Base-by-base conservation (phyloP, 2,329 filamentous ascomycete genomes). In the Helicocarpus griseus region DNA sequence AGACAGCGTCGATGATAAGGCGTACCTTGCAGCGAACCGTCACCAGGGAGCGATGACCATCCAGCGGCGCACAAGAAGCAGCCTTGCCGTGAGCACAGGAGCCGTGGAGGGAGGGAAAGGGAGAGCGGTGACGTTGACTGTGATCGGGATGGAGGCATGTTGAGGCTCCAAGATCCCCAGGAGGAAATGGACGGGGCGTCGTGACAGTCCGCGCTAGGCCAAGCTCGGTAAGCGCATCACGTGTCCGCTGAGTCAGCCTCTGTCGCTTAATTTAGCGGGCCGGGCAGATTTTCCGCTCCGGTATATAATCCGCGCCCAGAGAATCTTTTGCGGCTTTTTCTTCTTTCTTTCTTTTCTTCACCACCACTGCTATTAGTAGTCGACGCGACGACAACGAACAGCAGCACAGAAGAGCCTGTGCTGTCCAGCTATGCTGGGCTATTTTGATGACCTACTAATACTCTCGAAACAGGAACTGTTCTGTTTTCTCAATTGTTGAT, bases 261-360 rank as follows among this genome's bases (percentile, higher is more conserved):
- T 22, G 45, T 55, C 53, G 53, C 53, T 53, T 51, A 55, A 51
- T 50, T 36, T 54, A 51, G 51, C 51, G 38, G 33, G 19, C 38
- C 17, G 4, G n/a, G 40, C 1, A n/a, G 47, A 43, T 53, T 53
- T 53, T 45, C 38, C 35, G 39, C 2, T 29, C 36, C 29, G 29
- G 22, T 50, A 44, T 50, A 35, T 44, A 49, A 45, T 14, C 28
- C 36, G 29, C 46, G n/a, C 49, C 49, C 49, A 26, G 40, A 35
- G 14, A 28, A 44, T 19, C 19, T 29, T 24, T 24, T n/a, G n/a
- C n/a, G n/a, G n/a, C n/a, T 40, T 53, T 54, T 51, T 61, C 55
- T 50, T 55, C 40, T 55, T 52, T 29, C 52, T 53, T 57, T 55
- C 53, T 56, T 50, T 52, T 50, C 52, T 33, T 55, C 38, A 24